phyloP scores from a whole-genome alignment of 257 asterid species.

The Penstemon newberryi region DNA sequence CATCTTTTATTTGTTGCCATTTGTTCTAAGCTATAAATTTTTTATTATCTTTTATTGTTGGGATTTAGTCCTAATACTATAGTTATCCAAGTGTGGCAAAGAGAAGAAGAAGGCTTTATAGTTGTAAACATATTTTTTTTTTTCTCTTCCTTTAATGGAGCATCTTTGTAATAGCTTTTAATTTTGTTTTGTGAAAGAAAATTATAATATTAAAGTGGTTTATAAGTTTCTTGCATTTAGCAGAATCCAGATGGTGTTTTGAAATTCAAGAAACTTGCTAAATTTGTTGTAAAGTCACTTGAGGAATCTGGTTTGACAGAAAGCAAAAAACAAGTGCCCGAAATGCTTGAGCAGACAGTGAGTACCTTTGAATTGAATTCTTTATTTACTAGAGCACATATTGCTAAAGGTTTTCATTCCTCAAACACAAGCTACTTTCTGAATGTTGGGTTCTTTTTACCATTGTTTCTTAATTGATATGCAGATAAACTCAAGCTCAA shows the following conservation, averaged over 20 bases:
- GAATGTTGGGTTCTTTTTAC: background rate
- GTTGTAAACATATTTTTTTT: background rate
- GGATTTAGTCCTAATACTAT: background rate
- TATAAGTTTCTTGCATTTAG: constrained; percentile 29
- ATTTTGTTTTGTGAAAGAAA: background rate
- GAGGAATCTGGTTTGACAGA: constrained; percentile 55
- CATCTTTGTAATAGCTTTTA: background rate
- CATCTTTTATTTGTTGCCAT: too few relatives aligned
- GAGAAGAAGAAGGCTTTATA: background rate
- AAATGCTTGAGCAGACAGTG: constrained; percentile 63
- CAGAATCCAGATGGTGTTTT: constrained; percentile 66
- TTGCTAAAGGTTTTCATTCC: background rate
- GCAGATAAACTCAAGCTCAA: constrained; percentile 20
- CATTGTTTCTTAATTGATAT: background rate
- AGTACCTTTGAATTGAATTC: constrained; percentile 25
- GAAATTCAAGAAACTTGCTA: constrained; percentile 66
- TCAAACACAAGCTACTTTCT: background rate
- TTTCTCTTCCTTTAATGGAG: background rate
- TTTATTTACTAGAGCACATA: background rate
- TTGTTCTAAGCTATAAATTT: too few relatives aligned
- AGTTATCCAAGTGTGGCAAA: background rate
- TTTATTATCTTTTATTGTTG: background rate
- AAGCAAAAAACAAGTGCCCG: constrained; percentile 45
- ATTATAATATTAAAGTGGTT: constrained; percentile 10
- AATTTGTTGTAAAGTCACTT: constrained; percentile 53